Evolutionary conservation across 192 early-diverging fungal genomes (phyloP).

Genomic region (Backusella parvicylindrica): DNA sequence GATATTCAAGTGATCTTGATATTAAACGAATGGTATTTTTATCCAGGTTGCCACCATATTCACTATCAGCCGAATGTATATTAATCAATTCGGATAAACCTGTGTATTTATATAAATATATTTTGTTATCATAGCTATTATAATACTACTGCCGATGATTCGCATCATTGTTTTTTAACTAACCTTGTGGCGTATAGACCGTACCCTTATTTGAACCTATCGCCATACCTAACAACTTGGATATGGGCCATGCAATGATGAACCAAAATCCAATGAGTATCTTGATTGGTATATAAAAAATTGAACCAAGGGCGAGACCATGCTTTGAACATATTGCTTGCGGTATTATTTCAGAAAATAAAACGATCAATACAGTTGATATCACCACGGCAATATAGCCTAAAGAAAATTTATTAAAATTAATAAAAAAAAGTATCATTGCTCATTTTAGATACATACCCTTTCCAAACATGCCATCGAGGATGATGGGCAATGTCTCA

Average conservation of each 20-base stretch:
- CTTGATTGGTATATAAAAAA: conserved; percentile 71
- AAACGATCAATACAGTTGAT: conserved; percentile 79
- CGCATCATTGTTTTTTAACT: background rate
- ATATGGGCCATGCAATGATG: conserved; percentile 81
- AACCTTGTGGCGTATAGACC: conserved; percentile 71
- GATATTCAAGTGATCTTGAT: background rate
- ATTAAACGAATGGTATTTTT: background rate
- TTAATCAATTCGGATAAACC: background rate
- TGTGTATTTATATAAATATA: too few species aligned
- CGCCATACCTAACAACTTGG: conserved; percentile 72
- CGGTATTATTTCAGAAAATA: conserved; percentile 97
- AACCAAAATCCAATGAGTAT: conserved; percentile 54
- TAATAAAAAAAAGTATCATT: background rate
- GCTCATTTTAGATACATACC: conserved; percentile 22
- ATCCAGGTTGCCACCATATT: background rate
- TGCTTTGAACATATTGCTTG: conserved; percentile 86
- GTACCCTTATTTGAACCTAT: conserved; percentile 78
- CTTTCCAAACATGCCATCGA: conserved; percentile 64
- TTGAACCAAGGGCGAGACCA: conserved; percentile 85
- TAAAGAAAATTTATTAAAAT: background rate
- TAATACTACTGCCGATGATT: background rate
- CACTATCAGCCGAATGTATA: background rate
- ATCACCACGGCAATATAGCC: conserved; percentile 77
- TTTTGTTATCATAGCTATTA: background rate
- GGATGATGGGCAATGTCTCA: conserved; percentile 80